Evolutionary conservation across 2,329 filamentous ascomycete species (phyloP).

Genomic region (Myriosclerotinia duriaeana): DNA sequence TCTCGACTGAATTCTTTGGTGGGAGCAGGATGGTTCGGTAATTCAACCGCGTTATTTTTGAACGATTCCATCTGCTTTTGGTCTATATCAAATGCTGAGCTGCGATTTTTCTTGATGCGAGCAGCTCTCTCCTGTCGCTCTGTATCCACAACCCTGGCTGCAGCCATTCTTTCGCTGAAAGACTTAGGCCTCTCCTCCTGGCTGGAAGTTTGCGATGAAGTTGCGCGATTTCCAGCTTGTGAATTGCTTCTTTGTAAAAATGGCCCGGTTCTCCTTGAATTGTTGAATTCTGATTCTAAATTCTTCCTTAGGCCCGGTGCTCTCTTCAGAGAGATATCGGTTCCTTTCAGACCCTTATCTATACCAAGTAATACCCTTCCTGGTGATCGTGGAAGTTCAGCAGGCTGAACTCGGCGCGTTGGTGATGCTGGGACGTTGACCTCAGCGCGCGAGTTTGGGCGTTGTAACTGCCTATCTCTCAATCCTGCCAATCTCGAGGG

Average conservation of each 20-base stretch:
- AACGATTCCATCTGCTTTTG: slow-evolving; percentile 59
- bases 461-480: slow-evolving; percentile 30
- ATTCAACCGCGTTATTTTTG: slow-evolving; percentile 56
- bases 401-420: slow-evolving; percentile 58
- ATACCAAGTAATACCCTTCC: slow-evolving; percentile 80
- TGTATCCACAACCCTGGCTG: slow-evolving; percentile 60
- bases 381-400: slow-evolving; percentile 66
- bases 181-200: slow-evolving; percentile 48
- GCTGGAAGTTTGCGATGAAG: slow-evolving; percentile 30
- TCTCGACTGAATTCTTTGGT: slow-evolving; percentile 61
- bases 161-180: slow-evolving; percentile 84
- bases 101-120: slow-evolving; percentile 54
- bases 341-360: slow-evolving; percentile 78
- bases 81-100: slow-evolving; percentile 56
- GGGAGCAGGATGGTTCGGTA: slow-evolving; percentile 51
- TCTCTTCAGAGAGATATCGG: slow-evolving; percentile 80
- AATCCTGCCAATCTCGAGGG: slow-evolving; percentile 34
- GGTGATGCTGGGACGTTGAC: slow-evolving; percentile 77
- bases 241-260: slow-evolving; percentile 48
- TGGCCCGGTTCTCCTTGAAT: slow-evolving; percentile 40
- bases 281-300: slow-evolving; percentile 37
- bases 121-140: slow-evolving; percentile 52
- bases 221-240: slow-evolving; percentile 31
- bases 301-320: slow-evolving; percentile 53
- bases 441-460: slow-evolving; percentile 40